phyloP scores from a whole-genome alignment of 176 grass and related monocot genomes.

The Phragmites australis region DNA sequence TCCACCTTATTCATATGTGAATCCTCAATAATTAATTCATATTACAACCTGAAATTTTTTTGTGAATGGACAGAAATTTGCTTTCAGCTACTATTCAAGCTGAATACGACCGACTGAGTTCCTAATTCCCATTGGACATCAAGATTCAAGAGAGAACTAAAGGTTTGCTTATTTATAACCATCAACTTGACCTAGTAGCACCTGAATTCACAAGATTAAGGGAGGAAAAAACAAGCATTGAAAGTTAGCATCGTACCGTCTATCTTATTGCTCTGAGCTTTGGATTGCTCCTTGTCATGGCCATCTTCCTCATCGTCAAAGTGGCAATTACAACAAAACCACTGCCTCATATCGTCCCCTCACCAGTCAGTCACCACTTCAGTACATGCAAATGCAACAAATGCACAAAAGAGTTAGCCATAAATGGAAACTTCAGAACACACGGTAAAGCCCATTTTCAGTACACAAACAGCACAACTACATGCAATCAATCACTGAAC shows the following conservation, averaged over 20 bases:
- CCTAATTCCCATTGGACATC: background rate
- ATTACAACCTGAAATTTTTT: background rate
- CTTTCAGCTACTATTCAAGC: conserved; percentile 1
- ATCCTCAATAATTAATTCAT: background rate
- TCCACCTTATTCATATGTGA: background rate
- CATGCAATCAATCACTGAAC: background rate
- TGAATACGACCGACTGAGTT: background rate
- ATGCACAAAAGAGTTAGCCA: conserved; percentile 30
- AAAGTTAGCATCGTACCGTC: conserved; percentile 22
- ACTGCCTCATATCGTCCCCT: conserved; percentile 40
- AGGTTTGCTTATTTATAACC: background rate
- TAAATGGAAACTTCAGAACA: conserved; percentile 23
- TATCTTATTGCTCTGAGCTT: conserved; percentile 44
- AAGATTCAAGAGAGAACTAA: background rate
- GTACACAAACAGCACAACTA: background rate
- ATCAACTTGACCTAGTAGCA: background rate
- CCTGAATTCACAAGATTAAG: background rate
- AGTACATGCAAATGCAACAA: conserved; percentile 38
- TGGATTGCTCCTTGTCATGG: conserved; percentile 35
- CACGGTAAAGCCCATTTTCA: background rate
- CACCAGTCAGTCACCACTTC: conserved; percentile 10
- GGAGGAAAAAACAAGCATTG: background rate
- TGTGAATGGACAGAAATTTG: background rate
- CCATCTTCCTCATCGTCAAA: conserved; percentile 15
- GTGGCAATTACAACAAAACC: conserved; percentile 49